Evolutionary conservation across 495 filamentous ascomycete species (phyloP).

Genomic region (Hyaloscypha variabilis): DNA sequence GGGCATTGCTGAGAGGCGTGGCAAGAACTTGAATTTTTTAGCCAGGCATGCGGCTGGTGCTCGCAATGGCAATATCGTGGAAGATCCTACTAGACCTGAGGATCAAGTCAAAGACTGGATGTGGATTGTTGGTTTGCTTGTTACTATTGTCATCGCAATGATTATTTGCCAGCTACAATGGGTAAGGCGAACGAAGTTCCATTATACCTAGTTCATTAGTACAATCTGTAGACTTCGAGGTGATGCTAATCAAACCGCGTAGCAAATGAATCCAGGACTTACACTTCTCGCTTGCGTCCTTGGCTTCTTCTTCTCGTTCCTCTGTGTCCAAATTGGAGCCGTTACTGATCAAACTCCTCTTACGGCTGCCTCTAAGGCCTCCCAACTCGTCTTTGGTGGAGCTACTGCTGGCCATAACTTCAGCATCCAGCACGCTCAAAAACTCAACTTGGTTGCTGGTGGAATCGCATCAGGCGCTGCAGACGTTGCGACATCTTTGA

Average conservation of each 20-base stretch:
- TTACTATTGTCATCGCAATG: conserved; percentile 54
- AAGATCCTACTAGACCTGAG: conserved; percentile 54
- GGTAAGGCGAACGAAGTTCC: conserved; percentile 1
- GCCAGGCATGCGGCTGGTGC: conserved; percentile 39
- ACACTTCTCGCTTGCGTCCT: conserved; percentile 63
- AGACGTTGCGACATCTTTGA: conserved; percentile 55
- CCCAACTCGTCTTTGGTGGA: conserved; percentile 66
- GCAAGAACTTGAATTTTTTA: conserved; percentile 50
- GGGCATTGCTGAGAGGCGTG: conserved; percentile 36
- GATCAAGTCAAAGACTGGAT: conserved; percentile 65
- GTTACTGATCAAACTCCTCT: conserved; percentile 65
- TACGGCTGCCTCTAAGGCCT: conserved; percentile 67
- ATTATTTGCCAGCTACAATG: conserved; percentile 46
- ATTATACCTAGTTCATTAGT: no score
- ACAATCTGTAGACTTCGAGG: no score
- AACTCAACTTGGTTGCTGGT: conserved; percentile 65
- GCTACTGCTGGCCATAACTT: conserved; percentile 55
- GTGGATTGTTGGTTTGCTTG: conserved; percentile 57
- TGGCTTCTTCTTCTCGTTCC: conserved; percentile 70
- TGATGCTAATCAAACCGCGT: neutral
- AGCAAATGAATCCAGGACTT: conserved; percentile 58
- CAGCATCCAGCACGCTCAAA: conserved; percentile 50
- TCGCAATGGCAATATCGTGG: conserved; percentile 38
- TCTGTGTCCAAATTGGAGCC: conserved; percentile 65
- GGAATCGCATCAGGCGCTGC: conserved; percentile 61